Evolutionary conservation across 2,329 filamentous ascomycete genomes (phyloP), one percentile per base, ranked within the genome.

Genomic region (Ciborinia camelliae): DNA sequence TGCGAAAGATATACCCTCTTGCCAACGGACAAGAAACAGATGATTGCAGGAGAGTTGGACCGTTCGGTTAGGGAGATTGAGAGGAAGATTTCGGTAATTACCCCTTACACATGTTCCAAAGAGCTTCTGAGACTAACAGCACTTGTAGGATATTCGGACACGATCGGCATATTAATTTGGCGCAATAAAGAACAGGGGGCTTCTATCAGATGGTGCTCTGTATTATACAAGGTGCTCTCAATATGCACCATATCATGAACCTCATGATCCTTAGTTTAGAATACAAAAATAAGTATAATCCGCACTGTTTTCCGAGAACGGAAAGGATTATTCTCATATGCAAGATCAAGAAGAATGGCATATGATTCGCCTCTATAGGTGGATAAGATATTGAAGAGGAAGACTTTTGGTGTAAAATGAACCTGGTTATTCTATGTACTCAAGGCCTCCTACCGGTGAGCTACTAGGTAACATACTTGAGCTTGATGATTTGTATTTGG

Each of bases 31-130:
- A 93, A 91, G 81, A 97, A 97, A 82, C 88, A 92, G 78, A 92
- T 93, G 86, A 96, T 99, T 80, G 94, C 94, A 2, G 92, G 85
- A 59, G 94, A 98, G 77, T 78, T 98, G 71, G 95, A 98, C 77
- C 88, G 95, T 65, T 94, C 91, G 50, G 88, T 97, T 63, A 81
- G 92, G 71, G 91, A 98, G 78, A 95, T 99, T 74, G 96, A 99
- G 82, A 88, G 95, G 73, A 97, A 97, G 80, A 94, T 99, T 74
- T 92, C 90, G 70, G 82, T 84, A 77, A 76, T 81, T 78, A 50
- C 37, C 50, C 14, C 30, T 30, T 47, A 32, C 7, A 37, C 15
- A 15, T 30, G 26, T 39, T 50, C 26, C 45, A 57, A 5, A 45
- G 15, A 37, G 50, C 54, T 61, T 55, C 39, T n/a, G 32, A 64